Evolutionary conservation across 73 alveolate species (phyloP).

Genomic region (Tetrahymena malaccensis): DNA sequence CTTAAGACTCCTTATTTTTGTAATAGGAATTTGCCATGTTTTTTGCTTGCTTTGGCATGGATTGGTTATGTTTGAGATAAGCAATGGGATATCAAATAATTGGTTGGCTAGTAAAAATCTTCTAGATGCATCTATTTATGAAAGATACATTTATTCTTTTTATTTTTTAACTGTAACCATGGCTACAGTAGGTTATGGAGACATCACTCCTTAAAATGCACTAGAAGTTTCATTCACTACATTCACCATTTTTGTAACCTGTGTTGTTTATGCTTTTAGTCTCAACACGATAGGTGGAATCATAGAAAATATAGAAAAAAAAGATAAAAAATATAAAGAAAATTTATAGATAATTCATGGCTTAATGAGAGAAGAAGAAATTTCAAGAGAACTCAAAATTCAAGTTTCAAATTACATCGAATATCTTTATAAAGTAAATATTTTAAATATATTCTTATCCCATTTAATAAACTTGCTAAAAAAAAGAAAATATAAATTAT

Average conservation of each 20-base stretch:
- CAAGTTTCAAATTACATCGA: slow-evolving; percentile 65
- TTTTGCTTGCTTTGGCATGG: background rate
- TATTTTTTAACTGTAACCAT: slow-evolving; percentile 84
- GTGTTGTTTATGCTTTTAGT: slow-evolving; percentile 73
- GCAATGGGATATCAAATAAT: background rate
- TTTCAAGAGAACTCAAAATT: slow-evolving; percentile 56
- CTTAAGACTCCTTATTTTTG: background rate
- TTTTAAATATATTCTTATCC: background rate
- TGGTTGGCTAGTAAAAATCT: background rate
- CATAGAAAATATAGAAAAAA: slow-evolving; percentile 48
- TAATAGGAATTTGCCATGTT: background rate
- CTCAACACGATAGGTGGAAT: slow-evolving; percentile 71
- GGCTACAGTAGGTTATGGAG: slow-evolving; percentile 95
- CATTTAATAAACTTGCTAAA: too few species aligned
- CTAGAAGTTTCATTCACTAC: slow-evolving; percentile 49
- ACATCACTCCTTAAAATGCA: slow-evolving; percentile 58
- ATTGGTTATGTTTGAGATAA: background rate
- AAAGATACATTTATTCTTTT: slow-evolving; percentile 48
- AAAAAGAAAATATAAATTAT: too few species aligned
- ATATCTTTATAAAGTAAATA: slow-evolving; percentile 45
- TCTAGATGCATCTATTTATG: background rate
- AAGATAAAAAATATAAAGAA: slow-evolving; percentile 56
- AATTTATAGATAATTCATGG: slow-evolving; percentile 60
- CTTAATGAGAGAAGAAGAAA: slow-evolving; percentile 50
- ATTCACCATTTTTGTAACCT: slow-evolving; percentile 64